phyloP scores from a whole-genome alignment of 1,284 basidiomycete genomes.

The Pisolithus thermaeus region DNA sequence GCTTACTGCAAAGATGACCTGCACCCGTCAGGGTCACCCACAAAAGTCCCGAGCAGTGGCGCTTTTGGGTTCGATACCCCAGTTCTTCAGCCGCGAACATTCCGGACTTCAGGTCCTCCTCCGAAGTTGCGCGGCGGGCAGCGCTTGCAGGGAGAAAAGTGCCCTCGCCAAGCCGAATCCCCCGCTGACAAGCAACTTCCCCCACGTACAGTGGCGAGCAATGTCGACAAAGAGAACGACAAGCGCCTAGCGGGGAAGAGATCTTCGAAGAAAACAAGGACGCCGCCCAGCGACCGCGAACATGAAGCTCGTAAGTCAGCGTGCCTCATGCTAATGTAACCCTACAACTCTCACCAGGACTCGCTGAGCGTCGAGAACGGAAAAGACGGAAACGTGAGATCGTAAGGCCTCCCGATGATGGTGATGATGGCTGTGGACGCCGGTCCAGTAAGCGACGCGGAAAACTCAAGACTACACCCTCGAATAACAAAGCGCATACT shows the following conservation, averaged over 20 bases:
- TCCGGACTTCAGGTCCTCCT: constrained; percentile 1
- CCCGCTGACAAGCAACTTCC: not conserved
- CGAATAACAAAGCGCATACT: constrained; percentile 28
- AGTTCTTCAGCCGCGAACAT: constrained; percentile 45
- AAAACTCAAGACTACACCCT: constrained; percentile 12
- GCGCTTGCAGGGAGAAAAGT: not conserved
- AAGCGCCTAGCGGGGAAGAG: constrained; percentile 17
- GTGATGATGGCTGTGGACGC: constrained; percentile 16
- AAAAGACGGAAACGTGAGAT: constrained; percentile 51
- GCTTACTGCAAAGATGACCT: constrained; percentile 33
- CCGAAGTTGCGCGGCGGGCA: constrained; percentile 2
- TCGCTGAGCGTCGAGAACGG: constrained; percentile 49
- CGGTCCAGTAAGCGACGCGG: constrained; percentile 3
- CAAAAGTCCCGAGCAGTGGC: constrained; percentile 6
- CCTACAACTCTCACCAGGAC: constrained; percentile 31
- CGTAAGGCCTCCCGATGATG: constrained; percentile 26
- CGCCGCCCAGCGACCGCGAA: constrained; percentile 24
- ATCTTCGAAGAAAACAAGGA: constrained; percentile 12
- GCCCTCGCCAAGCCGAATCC: not conserved
- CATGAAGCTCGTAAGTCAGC: constrained; percentile 29
- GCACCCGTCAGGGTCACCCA: constrained; percentile 7
- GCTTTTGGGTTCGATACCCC: constrained; percentile 50
- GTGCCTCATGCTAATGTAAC: not conserved
- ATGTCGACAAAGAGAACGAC: constrained; percentile 7
- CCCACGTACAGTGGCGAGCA: not conserved